These are phyloP conservation scores for Saturnispora zaruensis DNA, from an alignment of 805 yeast genomes.

Conservation along the genomic window DNA sequence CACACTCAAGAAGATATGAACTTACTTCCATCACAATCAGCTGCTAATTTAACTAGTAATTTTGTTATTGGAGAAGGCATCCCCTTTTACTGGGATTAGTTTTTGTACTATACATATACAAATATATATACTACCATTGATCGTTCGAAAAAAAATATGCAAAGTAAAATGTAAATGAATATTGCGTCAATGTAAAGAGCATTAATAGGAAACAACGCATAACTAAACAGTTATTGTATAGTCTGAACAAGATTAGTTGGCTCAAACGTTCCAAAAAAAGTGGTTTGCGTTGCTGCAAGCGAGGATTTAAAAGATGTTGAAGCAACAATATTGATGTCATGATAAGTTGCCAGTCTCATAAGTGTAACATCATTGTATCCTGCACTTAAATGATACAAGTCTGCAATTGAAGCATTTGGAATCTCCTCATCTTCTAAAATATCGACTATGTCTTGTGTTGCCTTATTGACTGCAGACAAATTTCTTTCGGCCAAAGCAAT, in stretches of 20 bases:
- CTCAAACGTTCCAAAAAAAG: not conserved
- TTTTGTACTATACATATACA: not conserved
- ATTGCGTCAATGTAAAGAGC: not conserved
- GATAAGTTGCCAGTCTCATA: slow-evolving; percentile 11
- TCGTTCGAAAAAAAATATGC: not conserved
- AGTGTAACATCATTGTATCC: slow-evolving; percentile 12
- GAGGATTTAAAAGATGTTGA: slow-evolving; percentile 10
- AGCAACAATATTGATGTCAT: slow-evolving; percentile 9
- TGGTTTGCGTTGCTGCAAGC: slow-evolving; percentile 6
- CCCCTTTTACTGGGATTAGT: not conserved
- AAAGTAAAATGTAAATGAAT: not conserved
- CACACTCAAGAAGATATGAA: not conserved
- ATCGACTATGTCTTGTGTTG: slow-evolving; percentile 9
- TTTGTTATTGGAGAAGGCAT: not conserved
- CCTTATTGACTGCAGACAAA: slow-evolving; percentile 1
- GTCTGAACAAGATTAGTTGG: not conserved
- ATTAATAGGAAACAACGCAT: not conserved
- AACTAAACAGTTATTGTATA: not conserved
- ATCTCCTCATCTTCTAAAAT: slow-evolving; percentile 1
- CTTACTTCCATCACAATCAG: not conserved
- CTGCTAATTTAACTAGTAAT: not conserved
- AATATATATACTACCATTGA: not conserved
- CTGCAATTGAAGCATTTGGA: slow-evolving; percentile 13
- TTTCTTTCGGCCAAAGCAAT: slow-evolving; percentile 35
- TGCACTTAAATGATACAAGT: slow-evolving; percentile 9